Base-by-base conservation (phyloP, 192 early-diverging fungal species). In the Jimgerdemannia flammicorona region DNA sequence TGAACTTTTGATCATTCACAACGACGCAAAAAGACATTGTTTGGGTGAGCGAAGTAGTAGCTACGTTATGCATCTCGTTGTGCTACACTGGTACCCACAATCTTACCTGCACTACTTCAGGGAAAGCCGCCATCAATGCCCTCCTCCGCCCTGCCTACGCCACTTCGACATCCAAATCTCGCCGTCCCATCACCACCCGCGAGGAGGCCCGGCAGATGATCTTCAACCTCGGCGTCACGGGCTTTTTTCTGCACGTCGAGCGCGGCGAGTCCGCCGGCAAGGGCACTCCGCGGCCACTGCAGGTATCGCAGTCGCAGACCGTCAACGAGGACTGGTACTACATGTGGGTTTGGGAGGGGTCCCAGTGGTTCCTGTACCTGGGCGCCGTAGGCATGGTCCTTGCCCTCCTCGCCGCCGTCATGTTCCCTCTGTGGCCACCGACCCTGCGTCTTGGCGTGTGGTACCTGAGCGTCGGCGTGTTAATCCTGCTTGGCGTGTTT, bases 381-480 rank as follows among this genome's bases (percentile, higher is more conserved):
- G 91, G 95, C 66, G 96, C 94, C 4, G 86, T 88, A 43, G 93
- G 87, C 29, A 82, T 99, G 39, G 83, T 99, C 59, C 81, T 86
- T 3, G 83, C 95, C 14, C 91, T 95, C 40, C 88, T 99, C 76
- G 93, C 94, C 2, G 96, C 93, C 72, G 98, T 99, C 72, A 91
- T 99, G 90, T 99, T 99, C 88, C 98, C 96, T 43, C 87, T 98
- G 40, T 99, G 97, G 97, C 97, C 97, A 6, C 81, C 88, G 7
- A 79, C 87, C 63, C 84, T 99, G 69, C 84, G 95, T 40, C 80
- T 90, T 67, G 93, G 93, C 75, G 96, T 95, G 17, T 97, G 95
- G 90, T 99, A 99, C 78, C 80, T 97, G 43, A 93, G 91, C 69
- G 87, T 96, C 71, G 89, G 88, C 43, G 84, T 94, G 18, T 82